Base-by-base conservation (phyloP, 257 asterid genomes). In the Leptodermis oblonga region DNA sequence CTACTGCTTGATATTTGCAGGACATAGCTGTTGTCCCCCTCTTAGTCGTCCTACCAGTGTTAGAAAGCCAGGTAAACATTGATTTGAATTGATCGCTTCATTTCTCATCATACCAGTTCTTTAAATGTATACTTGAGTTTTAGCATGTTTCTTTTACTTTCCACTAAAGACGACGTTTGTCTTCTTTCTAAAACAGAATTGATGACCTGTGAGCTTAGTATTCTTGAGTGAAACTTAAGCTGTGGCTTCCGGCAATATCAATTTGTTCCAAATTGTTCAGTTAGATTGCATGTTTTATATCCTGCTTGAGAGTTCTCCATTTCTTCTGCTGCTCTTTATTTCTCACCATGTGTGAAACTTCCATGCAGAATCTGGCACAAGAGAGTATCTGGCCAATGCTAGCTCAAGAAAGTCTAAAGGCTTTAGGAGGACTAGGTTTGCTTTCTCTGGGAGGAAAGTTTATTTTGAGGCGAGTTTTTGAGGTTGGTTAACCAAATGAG, bases 1-100 rank as follows among this genome's bases (percentile, higher is more conserved):
- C 62, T 70, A 53, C 79, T 70, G 78, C 78, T 80, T 82, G 80
- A 76, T 82, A 65, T 82, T 81, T 76, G 81, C 95, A 94, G 97
- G 99, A 94, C 77, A 94, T 94, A 73, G 99, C 97, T 64, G 97
- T 94, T 69, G 99, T 94, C 79, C 97, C 97, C 13, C 97, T 94
- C 78, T 85, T 94, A 73, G 99, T 94, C 86, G 80, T 94, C 83
- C 84, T 94, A 43, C 99, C 99, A 3, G 97, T 94, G 79, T 76
- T 94, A 84, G 99, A 94, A 86, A 94, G 86, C 76, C 97, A 94
- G 99, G 99, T 94, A 84, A 73, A 67, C 64, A 51, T 43, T 28
- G 51, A 62, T 62, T 68, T 61, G 51, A 9, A 33, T 22, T 30
- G 68, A 67, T 31, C 45, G 14, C 36, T 20, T 23, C 14, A 58